Percentiles rank a stretch among this genome's conserved stretches.
Evolutionary conservation across 768 basidiomycete species (phyloP).

Genomic region (Pisolithus sp.): DNA sequence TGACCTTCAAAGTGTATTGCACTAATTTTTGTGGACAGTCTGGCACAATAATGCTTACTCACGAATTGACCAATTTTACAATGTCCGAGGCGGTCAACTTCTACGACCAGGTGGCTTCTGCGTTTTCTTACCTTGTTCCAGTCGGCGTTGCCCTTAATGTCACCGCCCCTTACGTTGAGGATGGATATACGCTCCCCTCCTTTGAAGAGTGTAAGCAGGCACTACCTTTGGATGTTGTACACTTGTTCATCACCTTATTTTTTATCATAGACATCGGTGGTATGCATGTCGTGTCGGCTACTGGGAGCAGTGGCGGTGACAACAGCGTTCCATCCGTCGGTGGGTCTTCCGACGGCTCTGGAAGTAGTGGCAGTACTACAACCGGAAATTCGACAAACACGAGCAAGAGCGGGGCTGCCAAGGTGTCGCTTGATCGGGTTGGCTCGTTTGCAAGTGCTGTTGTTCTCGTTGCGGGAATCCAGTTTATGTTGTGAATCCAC

Average conservation of each 20-base stretch:
- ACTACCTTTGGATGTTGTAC: not conserved
- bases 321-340: too few relatives aligned
- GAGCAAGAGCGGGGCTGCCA: not conserved
- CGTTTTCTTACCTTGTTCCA: constrained; percentile 48
- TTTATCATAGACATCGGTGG: not conserved
- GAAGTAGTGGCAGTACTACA: not conserved
- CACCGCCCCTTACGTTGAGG: constrained; percentile 48
- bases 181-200: constrained; percentile 32
- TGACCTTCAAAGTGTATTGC: not conserved
- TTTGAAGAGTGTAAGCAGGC: constrained; percentile 5
- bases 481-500: not conserved
- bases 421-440: not conserved
- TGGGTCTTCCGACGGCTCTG: not conserved
- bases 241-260: not conserved
- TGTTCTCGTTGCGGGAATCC: not conserved
- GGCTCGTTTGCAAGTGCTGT: not conserved
- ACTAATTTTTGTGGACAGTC: constrained; percentile 19
- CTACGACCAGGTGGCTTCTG: constrained; percentile 37
- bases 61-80: constrained; percentile 56
- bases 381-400: not conserved
- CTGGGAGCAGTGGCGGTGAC: not conserved
- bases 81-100: constrained; percentile 53
- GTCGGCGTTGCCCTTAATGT: constrained; percentile 46
- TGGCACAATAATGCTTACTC: constrained; percentile 50
- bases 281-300: not conserved